phyloP scores from a whole-genome alignment of 2,329 filamentous ascomycete species.

The Nemania sp. region DNA sequence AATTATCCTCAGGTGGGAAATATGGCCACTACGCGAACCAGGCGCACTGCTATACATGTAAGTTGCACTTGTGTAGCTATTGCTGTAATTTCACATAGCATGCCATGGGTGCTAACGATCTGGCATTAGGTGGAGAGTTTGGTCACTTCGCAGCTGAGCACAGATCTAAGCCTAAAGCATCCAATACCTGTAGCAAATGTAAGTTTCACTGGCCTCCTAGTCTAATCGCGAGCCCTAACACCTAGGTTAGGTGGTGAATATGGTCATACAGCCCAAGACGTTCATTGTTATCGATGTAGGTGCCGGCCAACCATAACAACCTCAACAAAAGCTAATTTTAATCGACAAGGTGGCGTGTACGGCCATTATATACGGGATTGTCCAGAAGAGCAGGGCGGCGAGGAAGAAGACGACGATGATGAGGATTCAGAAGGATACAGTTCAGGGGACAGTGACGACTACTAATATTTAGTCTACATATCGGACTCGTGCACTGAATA shows the following conservation, averaged over 20 bases:
- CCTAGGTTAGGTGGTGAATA: background rate
- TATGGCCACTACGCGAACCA: slow-evolving; percentile 4
- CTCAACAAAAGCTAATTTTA: background rate
- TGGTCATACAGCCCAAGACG: background rate
- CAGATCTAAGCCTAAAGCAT: background rate
- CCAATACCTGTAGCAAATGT: background rate
- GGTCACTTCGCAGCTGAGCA: slow-evolving; percentile 7
- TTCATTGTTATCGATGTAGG: slow-evolving; percentile 14
- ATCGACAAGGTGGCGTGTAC: background rate
- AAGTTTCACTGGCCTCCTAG: background rate
- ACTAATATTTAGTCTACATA: background rate
- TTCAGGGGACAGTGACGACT: background rate
- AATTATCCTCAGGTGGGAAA: background rate
- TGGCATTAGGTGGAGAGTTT: background rate
- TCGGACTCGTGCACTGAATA: background rate
- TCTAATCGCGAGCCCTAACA: background rate
- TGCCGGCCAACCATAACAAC: background rate
- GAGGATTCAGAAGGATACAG: background rate
- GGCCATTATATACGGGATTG: slow-evolving; percentile 13
- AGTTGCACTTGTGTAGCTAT: background rate
- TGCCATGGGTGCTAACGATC: background rate
- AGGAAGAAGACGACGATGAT: background rate
- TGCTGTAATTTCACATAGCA: too few species aligned
- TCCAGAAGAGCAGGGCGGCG: background rate
- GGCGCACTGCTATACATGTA: slow-evolving; percentile 6